A percentile compares a stretch with the other conserved stretches of the same genome.
Evolutionary conservation across 2,329 filamentous ascomycete genomes (phyloP).

Genomic region (Aspergillus thermomutatus): DNA sequence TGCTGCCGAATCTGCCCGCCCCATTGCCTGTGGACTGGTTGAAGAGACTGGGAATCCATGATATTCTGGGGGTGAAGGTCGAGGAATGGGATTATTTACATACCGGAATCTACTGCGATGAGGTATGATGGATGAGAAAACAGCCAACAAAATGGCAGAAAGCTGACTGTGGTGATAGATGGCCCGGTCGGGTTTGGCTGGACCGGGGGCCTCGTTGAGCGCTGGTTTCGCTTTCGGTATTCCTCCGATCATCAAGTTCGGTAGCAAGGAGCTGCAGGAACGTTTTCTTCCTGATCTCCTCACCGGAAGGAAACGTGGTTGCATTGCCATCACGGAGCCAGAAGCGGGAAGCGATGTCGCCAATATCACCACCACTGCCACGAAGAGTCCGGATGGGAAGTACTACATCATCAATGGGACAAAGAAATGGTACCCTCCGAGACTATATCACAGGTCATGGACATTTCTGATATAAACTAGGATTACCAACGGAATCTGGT

Average conservation of each 20-base stretch:
- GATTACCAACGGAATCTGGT: constrained; percentile 71
- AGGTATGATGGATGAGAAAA: constrained; percentile 39
- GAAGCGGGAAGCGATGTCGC: constrained; percentile 71
- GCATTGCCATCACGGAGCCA: constrained; percentile 77
- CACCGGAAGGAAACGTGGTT: constrained; percentile 62
- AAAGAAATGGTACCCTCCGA: constrained; percentile 63
- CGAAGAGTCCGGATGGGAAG: constrained; percentile 60
- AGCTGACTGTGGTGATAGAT: constrained; percentile 44
- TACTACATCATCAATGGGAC: constrained; percentile 69
- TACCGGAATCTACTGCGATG: constrained; percentile 66
- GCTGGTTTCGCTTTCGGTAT: constrained; percentile 71
- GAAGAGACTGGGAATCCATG: constrained; percentile 61
- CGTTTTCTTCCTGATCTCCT: constrained; percentile 66
- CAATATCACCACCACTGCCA: constrained; percentile 66
- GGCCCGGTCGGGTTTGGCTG: constrained; percentile 60
- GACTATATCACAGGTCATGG: neutral
- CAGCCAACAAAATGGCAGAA: neutral
- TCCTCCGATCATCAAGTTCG: constrained; percentile 69
- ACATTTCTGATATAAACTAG: constrained; percentile 20
- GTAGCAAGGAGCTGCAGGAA: constrained; percentile 59
- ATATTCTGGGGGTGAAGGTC: constrained; percentile 64
- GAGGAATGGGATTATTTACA: constrained; percentile 74
- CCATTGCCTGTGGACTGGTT: constrained; percentile 68
- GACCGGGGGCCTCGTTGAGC: constrained; percentile 63
- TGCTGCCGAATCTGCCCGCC: constrained; percentile 66